Percentiles rank a stretch among this genome's conserved stretches.
phyloP scores from a whole-genome alignment of 192 early-diverging fungal genomes.

The Irineochytrium annulatum region DNA sequence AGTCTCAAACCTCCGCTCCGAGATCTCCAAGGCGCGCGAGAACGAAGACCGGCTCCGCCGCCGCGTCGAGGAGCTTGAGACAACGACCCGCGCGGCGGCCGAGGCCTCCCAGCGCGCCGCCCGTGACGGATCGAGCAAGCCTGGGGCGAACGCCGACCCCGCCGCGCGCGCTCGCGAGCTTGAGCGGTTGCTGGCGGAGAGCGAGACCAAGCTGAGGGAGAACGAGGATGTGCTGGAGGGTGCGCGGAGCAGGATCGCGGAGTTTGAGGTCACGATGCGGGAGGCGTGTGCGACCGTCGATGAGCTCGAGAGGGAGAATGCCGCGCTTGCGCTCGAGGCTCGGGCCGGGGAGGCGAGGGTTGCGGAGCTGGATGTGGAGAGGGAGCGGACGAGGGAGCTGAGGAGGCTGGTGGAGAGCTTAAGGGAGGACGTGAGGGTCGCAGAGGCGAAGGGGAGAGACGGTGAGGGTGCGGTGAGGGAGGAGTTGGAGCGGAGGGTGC shows the following conservation, averaged over 20 bases:
- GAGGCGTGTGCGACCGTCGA: constrained; percentile 24
- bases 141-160: no score
- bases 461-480: not conserved
- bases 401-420: not conserved
- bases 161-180: constrained; percentile 5
- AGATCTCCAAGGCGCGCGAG: not conserved
- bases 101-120: not conserved
- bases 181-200: constrained; percentile 1
- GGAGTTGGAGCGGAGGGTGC: not conserved
- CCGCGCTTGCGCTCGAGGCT: constrained; percentile 5
- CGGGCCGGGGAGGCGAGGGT: not conserved
- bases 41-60: constrained; percentile 1
- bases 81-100: not conserved
- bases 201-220: not conserved
- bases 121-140: not conserved
- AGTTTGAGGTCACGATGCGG: constrained; percentile 29
- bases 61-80: constrained; percentile 3
- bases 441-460: not conserved
- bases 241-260: constrained; percentile 21
- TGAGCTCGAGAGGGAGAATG: constrained; percentile 24
- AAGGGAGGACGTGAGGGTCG: not conserved
- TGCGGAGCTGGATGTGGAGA: not conserved
- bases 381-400: not conserved
- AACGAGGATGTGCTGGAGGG: constrained; percentile 15
- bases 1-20: not conserved